Conservation (phyloP, 1,284 basidiomycete genomes). For the Trametes versicolor region DNA sequence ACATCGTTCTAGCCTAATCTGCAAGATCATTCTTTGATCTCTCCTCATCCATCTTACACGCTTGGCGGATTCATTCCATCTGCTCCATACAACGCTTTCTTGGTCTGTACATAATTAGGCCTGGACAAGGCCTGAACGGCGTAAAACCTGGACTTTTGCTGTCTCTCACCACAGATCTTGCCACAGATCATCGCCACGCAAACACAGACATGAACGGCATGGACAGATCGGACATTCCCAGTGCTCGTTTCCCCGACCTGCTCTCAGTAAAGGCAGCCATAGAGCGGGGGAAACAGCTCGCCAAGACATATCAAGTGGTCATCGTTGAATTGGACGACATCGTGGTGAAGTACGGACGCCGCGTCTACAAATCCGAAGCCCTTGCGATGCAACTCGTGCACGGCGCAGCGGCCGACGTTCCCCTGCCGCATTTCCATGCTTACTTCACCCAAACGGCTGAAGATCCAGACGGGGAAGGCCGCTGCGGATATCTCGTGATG, state of each 20-base stretch:
- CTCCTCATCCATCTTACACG: too few species aligned
- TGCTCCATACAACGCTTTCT: too few species aligned
- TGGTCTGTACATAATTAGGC: too few species aligned
- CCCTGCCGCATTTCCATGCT: neutral
- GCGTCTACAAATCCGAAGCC: constrained; percentile 7
- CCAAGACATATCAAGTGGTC: neutral
- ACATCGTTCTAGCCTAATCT: too few species aligned
- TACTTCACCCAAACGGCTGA: neutral
- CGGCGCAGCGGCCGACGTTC: neutral
- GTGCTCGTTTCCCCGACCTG: neutral
- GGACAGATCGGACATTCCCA: neutral
- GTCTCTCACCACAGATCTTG: too few species aligned
- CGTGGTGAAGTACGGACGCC: neutral
- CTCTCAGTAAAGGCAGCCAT: neutral
- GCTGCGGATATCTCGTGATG: constrained; percentile 6
- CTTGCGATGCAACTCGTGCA: neutral
- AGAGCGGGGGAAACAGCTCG: neutral
- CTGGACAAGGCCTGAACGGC: too few species aligned
- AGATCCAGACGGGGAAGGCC: neutral
- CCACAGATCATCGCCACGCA: too few species aligned
- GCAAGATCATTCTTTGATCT: too few species aligned
- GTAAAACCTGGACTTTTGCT: too few species aligned
- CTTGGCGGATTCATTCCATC: too few species aligned
- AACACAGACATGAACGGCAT: too few species aligned
- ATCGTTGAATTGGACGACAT: neutral